Conservation (phyloP, 495 filamentous ascomycete genomes). For the Cercophora sp. region DNA sequence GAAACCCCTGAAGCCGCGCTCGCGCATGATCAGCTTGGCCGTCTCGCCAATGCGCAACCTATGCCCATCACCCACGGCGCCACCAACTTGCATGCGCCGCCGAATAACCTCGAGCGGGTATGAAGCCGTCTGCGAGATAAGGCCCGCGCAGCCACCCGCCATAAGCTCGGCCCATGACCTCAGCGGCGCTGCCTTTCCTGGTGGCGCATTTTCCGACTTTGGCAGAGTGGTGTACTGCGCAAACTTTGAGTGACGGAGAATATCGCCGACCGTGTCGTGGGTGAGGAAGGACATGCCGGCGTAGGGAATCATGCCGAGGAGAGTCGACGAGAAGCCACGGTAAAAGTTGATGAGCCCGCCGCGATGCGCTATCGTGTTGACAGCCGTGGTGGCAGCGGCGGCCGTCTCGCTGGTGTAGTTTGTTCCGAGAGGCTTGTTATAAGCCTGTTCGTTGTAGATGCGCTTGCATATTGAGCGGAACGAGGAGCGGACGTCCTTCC, state of each 20-base stretch:
- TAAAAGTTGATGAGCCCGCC: conserved; percentile 86
- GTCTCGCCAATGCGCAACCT: conserved; percentile 77
- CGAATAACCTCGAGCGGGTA: conserved; percentile 93
- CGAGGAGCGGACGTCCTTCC: conserved; percentile 58
- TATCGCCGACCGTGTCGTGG: conserved; percentile 81
- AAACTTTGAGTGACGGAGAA: conserved; percentile 63
- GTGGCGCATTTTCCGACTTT: conserved; percentile 38
- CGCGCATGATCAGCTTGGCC: conserved; percentile 63
- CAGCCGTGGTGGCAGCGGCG: conserved; percentile 25
- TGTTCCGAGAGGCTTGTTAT: conserved; percentile 13
- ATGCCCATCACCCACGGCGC: conserved; percentile 85
- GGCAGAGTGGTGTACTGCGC: conserved; percentile 63
- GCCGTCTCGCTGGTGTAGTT: conserved; percentile 15
- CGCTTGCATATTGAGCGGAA: conserved; percentile 68
- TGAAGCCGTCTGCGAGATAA: conserved; percentile 83
- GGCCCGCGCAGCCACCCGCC: conserved; percentile 78
- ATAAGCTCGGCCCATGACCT: conserved; percentile 77
- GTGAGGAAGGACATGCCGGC: conserved; percentile 96
- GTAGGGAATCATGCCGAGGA: conserved; percentile 93
- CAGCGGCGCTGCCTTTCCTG: conserved; percentile 60
- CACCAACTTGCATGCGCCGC: conserved; percentile 91
- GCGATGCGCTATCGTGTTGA: conserved; percentile 46
- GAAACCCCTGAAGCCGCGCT: conserved; percentile 76
- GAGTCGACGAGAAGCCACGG: conserved; percentile 83
- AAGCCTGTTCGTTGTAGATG: conserved; percentile 72